Base-by-base conservation (phyloP, 73 alveolate species). In the Paramecium sonneborni region DNA sequence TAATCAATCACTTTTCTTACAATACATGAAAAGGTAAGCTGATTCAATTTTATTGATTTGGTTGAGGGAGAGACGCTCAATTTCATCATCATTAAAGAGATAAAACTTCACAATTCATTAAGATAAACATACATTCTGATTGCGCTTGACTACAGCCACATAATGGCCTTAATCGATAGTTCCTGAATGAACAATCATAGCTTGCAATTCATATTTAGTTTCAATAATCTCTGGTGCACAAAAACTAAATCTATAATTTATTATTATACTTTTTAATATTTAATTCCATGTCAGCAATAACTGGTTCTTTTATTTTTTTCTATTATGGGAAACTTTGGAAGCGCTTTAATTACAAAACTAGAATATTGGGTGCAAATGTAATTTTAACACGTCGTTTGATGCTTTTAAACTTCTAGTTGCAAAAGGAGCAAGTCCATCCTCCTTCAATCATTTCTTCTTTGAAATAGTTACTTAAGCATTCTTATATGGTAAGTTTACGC, bases 151-250 rank as follows among this genome's bases (percentile, higher is more conserved):
- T 15, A 72, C 18, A 15, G 86, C 86, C 5, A 72, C 86, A 72
- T 72, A 72, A 37, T 72, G 86, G 3, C 86, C 86, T 15, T 72
- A 72, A 35, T 72, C 86, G 15, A 72, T 34, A 35, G 67, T 34
- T 35, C 86, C 86, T 28, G 58, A 35, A 72, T 72, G 86, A 6
- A 72, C 86, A 72, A 72, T 72, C 86, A 72, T 72, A 1, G 58
- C 5, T 35, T 38, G 34, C 11, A 72, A 41, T 15, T 30, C 58
- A 72, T 72, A 72, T 72, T 72, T 72, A 20, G 58, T 72, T 12
- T 37, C 57, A 9, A 20, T 8, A 14, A 72, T 10, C 0, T 38
- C 86, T 37, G 38, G 21, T 26, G n/a, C 62, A 34, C 86, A 72
- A 34, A 35, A 23, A 72, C 86, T 72, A 72, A n/a, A n/a, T n/a